Evolutionary conservation across 345 rosid genomes (phyloP), one percentile per base, ranked within the genome.

Genomic region (Ricinus communis): DNA sequence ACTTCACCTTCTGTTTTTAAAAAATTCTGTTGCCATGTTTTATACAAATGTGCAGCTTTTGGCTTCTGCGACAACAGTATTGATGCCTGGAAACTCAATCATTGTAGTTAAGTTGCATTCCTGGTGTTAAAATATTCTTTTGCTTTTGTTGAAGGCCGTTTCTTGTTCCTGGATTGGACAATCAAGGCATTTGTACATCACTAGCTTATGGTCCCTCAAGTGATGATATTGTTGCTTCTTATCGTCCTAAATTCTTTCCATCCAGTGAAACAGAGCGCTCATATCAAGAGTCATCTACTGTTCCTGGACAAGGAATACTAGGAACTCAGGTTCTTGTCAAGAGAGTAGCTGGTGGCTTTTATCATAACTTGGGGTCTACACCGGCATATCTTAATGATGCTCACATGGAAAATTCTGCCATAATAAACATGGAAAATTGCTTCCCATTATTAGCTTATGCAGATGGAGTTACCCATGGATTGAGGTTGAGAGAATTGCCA

Each of bases 151-250:
- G 61, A 67, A 67, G 70, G 60, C 70, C 70, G 21, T 31, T 30
- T 21, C 45, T 12, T 7, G 60, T 67, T 67, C 70, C 70, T 67
- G 70, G 70, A 50, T 53, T 52, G 9, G 59, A 67, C 21, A 53
- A 51, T 67, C 60, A 67, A n/a, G 70, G 47, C 30, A 11, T 52
- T 21, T 67, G 70, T 47, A 65, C 30, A 8, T 65, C 69, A 46
- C 69, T 65, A 27, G 70, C 60, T 30, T 67, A 67, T 67, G 70
- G 70, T 30, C 60, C 59, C 46, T n/a, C 31, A n/a, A 67, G 47
- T 36, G 60, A 67, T 53, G 70, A 67, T 60, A 67, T 67, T 67
- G 47, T 67, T 51, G 70, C 70, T 67, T 67, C 70, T 51, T 67
- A 30, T 67, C 30, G 33, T 53, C 47, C 70, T 49, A 52, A n/a